Evolutionary conservation across 306 rosid species (phyloP), one percentile per base, ranked within the genome.

Genomic region (Vachellia collinsii): DNA sequence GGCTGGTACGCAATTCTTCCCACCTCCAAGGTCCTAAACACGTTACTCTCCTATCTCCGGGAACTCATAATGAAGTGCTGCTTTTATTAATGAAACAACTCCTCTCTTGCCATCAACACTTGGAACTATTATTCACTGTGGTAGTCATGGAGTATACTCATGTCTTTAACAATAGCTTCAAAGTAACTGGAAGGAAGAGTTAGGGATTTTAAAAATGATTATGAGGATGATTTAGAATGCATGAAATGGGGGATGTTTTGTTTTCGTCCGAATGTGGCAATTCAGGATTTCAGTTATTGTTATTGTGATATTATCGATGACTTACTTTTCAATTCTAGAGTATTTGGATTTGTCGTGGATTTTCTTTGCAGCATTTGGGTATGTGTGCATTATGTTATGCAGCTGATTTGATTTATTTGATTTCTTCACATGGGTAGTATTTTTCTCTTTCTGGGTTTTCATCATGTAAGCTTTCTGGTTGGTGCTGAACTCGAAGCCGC

Each of bases 1-100:
- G 91, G 91, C 99, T 81, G 98, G 98, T 92, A 91, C 97, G 94
- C 98, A 91, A 82, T 90, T 90, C 90, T 96, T 89, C 91, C 98
- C 92, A 77, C 89, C 91, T 76, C 91, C 98, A 54, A 87, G 94
- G 89, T 89, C 97, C 82, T 92, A 85, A 75, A 77, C 41, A 66
- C 80, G 11, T n/a, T 8, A 38, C 79, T 46, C 65, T 79, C 36
- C 54, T 11, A 19, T 66, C 77, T 63, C 17, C 70, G 10, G 58
- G 65, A 80, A 80, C 29, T 70, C 42, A 70, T 50, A 75, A 37
- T 34, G 36, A 23, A 23, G 59, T 79, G 59, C 75, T 68, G 65
- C 44, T 47, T 4, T 70, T 3, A 17, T 3, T 19, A 5, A 51
- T 54, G 53, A 42, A 75, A 16, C 64, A 7, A 41, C 20, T 47